These are phyloP conservation scores for Theobroma cacao DNA, from an alignment of 345 rosid species.

Conservation along the genomic window DNA sequence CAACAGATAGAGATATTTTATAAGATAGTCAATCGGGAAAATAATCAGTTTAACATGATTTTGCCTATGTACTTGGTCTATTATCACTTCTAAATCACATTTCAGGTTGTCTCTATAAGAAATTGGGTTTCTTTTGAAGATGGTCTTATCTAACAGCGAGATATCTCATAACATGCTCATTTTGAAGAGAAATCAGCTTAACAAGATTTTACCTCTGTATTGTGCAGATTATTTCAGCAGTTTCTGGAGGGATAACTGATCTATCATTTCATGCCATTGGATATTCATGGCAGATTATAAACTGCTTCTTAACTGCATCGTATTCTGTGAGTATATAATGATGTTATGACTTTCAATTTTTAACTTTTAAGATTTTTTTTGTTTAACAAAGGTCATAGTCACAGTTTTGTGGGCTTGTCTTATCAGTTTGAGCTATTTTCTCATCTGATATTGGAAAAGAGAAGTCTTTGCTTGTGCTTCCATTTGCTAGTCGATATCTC, in stretches of 20 bases:
- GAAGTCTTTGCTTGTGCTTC: neutral
- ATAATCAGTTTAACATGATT: neutral
- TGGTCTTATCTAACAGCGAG: neutral
- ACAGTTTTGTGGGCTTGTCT: neutral
- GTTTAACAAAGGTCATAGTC: neutral
- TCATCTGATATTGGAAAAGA: neutral
- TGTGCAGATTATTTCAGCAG: constrained; percentile 84
- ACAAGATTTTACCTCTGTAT: constrained; percentile 6
- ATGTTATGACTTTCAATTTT: neutral
- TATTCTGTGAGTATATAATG: constrained; percentile 71
- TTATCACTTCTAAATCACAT: neutral
- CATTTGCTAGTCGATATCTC: neutral
- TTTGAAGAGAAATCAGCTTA: neutral
- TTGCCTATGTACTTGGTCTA: neutral
- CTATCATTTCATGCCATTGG: constrained; percentile 87
- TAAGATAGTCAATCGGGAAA: neutral
- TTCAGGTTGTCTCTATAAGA: neutral
- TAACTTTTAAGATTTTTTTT: neutral
- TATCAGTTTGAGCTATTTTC: neutral
- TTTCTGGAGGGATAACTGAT: constrained; percentile 96
- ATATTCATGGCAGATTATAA: constrained; percentile 87
- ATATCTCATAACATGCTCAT: neutral
- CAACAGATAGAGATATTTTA: neutral
- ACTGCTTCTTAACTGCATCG: constrained; percentile 91
- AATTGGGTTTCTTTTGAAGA: neutral